Evolutionary conservation across 2,329 filamentous ascomycete genomes (phyloP), one percentile per base, ranked within the genome.

Genomic region (Calonectria fujianensis): DNA sequence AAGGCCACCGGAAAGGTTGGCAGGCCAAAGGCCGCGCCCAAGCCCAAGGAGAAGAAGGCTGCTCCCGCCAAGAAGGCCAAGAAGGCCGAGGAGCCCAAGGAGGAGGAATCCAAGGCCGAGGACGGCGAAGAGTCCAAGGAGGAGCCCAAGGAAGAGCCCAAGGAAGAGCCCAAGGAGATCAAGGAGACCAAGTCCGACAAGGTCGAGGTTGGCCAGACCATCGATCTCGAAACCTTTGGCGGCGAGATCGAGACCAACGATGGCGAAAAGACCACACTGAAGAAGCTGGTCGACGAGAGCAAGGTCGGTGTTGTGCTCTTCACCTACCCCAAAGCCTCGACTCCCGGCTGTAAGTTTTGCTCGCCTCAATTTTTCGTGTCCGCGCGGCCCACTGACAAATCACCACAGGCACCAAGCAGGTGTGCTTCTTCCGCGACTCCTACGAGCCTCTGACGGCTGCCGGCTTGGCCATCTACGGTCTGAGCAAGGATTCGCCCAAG

Each of bases 261-360:
- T 77, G 96, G 96, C 81, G 88, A 90, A 69, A 94, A 94, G 87
- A 96, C 94, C 8, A 95, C 92, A 1, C 88, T 99, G 74, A 94
- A 95, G 87, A 89, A 92, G 80, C 92, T 99, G 31, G 90, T 98
- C 64, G 93, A 95, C 67, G 91, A 94, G 82, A 98, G 96, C 90
- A 93, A 95, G 86, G 89, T 91, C 45, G 97, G 96, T 32, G 94
- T 98, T 54, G 95, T 98, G 41, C 88, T 98, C 37, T 98, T 99
- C 85, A 98, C 96, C 39, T 98, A 98, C 83, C 97, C 97, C 74
- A 97, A 94, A 87, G 97, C 97, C 16, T 97, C 94, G 35, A 99
- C 97, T 29, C 95, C 95, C 48, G 96, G 96, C 76, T 98, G 96
- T 98, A 92, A 91, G 95, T 37, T 67, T 61, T 67, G 54, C 48